These are phyloP conservation scores for Quercus suber DNA, from an alignment of 306 rosid genomes.

Conservation along the genomic window DNA sequence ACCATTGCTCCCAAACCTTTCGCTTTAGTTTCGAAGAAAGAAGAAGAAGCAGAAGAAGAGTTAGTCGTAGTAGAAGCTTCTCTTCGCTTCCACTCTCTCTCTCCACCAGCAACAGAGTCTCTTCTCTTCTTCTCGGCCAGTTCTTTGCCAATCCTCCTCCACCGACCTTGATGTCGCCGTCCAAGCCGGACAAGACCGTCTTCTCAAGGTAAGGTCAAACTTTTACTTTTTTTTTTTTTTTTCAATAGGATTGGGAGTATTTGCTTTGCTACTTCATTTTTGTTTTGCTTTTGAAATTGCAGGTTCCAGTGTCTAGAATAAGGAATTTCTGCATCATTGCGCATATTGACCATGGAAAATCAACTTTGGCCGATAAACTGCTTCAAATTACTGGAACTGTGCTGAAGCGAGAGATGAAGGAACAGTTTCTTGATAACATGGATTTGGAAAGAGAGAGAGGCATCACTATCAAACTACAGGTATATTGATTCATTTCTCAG, in stretches of 20 bases:
- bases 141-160: constrained; percentile 37
- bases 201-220: constrained; percentile 43
- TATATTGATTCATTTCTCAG: constrained; percentile 1
- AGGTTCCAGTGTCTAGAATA: constrained; percentile 79
- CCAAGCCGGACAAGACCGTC: constrained; percentile 70
- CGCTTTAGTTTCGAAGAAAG: not conserved
- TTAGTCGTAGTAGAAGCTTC: not conserved
- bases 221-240: not conserved
- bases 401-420: constrained; percentile 89
- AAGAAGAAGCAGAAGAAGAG: constrained; percentile 19
- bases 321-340: constrained; percentile 80
- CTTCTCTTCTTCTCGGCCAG: constrained; percentile 19
- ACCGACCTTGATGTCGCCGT: constrained; percentile 42
- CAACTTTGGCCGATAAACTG: constrained; percentile 83
- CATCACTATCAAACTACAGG: constrained; percentile 91
- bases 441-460: constrained; percentile 95
- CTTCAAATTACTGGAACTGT: constrained; percentile 90
- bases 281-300: not conserved
- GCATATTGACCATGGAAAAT: constrained; percentile 92
- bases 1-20: constrained; percentile 9
- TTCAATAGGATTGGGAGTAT: not conserved
- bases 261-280: not conserved
- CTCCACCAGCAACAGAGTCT: constrained; percentile 1
- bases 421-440: constrained; percentile 98
- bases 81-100: constrained; percentile 8